Conservation (phyloP, 2,329 filamentous ascomycete genomes). For the Orbilia ellipsospora region DNA sequence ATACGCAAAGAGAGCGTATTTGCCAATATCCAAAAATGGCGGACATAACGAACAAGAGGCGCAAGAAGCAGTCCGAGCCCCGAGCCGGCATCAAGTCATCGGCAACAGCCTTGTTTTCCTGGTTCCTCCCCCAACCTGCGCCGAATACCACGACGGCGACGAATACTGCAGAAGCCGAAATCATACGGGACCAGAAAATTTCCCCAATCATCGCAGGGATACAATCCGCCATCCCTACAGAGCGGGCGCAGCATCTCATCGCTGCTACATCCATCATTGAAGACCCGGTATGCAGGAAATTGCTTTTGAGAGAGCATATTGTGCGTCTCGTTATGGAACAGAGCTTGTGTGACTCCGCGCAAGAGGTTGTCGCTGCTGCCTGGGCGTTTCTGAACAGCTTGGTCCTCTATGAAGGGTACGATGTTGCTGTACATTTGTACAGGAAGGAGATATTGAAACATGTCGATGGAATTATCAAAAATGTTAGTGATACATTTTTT, state of each 20-base stretch:
- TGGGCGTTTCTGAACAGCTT: slow-evolving; percentile 74
- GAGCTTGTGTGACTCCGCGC: slow-evolving; percentile 72
- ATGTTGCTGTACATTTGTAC: slow-evolving; percentile 75
- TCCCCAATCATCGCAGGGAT: slow-evolving; percentile 73
- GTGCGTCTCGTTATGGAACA: slow-evolving; percentile 73
- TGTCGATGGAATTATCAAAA: slow-evolving; percentile 66
- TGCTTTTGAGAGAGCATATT: slow-evolving; percentile 74
- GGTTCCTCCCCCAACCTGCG: slow-evolving; percentile 16
- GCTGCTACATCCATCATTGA: slow-evolving; percentile 71
- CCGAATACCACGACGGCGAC: background rate
- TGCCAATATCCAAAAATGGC: slow-evolving; percentile 8
- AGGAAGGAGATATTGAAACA: slow-evolving; percentile 70
- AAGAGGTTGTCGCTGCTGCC: slow-evolving; percentile 74
- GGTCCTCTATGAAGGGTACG: slow-evolving; percentile 72
- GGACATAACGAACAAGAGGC: slow-evolving; percentile 27
- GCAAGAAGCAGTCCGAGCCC: slow-evolving; percentile 40
- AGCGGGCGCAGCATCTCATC: slow-evolving; percentile 70
- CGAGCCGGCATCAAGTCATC: slow-evolving; percentile 35
- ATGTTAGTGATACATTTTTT: slow-evolving; percentile 62
- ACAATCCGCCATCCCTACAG: slow-evolving; percentile 70
- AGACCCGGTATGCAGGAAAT: slow-evolving; percentile 72
- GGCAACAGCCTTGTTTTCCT: slow-evolving; percentile 31
- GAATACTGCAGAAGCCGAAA: slow-evolving; percentile 44
- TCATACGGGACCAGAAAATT: slow-evolving; percentile 71
- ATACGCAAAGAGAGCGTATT: background rate